Percentiles rank a stretch among this genome's conserved stretches.
These are phyloP conservation scores for Nyssa sinensis DNA, from an alignment of 148 eudicot genomes.

Conservation along the genomic window DNA sequence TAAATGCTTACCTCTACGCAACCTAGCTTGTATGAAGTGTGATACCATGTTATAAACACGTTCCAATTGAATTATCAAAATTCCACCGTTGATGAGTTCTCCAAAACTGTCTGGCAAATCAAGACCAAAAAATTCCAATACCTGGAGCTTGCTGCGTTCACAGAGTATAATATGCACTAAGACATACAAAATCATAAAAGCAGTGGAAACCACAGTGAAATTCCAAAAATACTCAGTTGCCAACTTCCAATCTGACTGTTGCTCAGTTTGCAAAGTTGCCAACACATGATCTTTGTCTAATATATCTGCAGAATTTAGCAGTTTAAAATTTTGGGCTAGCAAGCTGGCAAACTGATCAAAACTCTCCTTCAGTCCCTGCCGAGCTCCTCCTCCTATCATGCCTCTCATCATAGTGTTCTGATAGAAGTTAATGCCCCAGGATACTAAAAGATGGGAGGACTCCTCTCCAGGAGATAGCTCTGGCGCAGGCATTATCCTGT, in stretches of 20 bases:
- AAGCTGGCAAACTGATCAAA: constrained; percentile 58
- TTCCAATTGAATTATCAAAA: constrained; percentile 54
- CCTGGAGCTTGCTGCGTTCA: constrained; percentile 50
- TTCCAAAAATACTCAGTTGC: constrained; percentile 69
- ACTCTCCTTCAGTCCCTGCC: constrained; percentile 79
- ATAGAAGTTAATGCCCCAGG: constrained; percentile 70
- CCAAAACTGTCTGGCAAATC: constrained; percentile 91
- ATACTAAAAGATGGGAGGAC: constrained; percentile 56
- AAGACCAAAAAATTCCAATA: constrained; percentile 66
- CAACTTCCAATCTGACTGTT: constrained; percentile 65
- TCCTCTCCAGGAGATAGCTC: constrained; percentile 63
- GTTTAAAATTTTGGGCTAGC: constrained; percentile 52
- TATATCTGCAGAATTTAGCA: constrained; percentile 29
- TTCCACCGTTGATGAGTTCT: constrained; percentile 61
- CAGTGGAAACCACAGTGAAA: constrained; percentile 58
- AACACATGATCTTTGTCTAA: constrained; percentile 55
- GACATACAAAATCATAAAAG: constrained; percentile 44
- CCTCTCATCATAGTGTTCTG: constrained; percentile 78
- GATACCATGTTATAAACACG: constrained; percentile 63
- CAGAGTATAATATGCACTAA: constrained; percentile 62
- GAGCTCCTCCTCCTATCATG: constrained; percentile 81
- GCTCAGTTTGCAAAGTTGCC: constrained; percentile 56
- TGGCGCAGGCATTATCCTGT: constrained; percentile 61
- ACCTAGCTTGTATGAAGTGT: constrained; percentile 78
- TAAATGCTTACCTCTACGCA: constrained; percentile 53